A percentile compares a stretch with the other conserved stretches of the same genome.
Conservation (phyloP, 2,329 filamentous ascomycete genomes). For the Basipetospora chlamydospora region DNA sequence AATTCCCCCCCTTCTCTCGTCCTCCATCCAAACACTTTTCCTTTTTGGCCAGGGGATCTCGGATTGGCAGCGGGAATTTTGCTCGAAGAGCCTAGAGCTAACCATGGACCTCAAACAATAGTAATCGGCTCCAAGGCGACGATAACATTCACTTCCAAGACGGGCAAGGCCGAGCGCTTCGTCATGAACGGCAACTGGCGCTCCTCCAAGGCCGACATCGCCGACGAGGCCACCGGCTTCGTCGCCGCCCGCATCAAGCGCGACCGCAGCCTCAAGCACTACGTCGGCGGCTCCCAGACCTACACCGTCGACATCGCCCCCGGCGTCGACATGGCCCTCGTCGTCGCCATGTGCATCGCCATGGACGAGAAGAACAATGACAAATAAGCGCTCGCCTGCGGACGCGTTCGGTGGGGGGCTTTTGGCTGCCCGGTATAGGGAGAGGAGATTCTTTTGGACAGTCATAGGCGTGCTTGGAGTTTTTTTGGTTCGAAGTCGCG, state of each 20-base stretch:
- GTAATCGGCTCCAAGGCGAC: conserved; percentile 39
- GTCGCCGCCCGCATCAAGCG: conserved; percentile 45
- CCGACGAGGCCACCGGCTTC: conserved; percentile 30
- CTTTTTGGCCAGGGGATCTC: too few species aligned
- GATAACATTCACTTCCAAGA: conserved; percentile 38
- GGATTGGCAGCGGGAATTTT: too few species aligned
- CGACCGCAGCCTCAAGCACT: conserved; percentile 39
- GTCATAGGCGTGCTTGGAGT: too few species aligned
- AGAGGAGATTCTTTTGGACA: too few species aligned
- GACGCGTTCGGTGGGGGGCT: too few species aligned
- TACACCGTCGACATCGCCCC: conserved; percentile 51
- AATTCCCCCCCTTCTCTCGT: too few species aligned
- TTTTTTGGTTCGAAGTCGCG: too few species aligned
- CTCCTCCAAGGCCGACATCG: conserved; percentile 42
- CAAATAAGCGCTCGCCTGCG: too few species aligned
- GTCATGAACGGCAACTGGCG: conserved; percentile 48
- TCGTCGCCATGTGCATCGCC: conserved; percentile 52
- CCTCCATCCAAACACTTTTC: neutral
- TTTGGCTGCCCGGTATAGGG: too few species aligned
- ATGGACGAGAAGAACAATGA: conserved; percentile 48
- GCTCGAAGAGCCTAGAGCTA: neutral
- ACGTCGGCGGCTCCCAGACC: conserved; percentile 47
- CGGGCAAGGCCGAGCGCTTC: conserved; percentile 29
- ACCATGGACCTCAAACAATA: conserved; percentile 11
- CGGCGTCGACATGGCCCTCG: conserved; percentile 49